Evolutionary conservation across 495 filamentous ascomycete species (phyloP), one percentile per base, ranked within the genome.

Genomic region (Xylaria castorea): DNA sequence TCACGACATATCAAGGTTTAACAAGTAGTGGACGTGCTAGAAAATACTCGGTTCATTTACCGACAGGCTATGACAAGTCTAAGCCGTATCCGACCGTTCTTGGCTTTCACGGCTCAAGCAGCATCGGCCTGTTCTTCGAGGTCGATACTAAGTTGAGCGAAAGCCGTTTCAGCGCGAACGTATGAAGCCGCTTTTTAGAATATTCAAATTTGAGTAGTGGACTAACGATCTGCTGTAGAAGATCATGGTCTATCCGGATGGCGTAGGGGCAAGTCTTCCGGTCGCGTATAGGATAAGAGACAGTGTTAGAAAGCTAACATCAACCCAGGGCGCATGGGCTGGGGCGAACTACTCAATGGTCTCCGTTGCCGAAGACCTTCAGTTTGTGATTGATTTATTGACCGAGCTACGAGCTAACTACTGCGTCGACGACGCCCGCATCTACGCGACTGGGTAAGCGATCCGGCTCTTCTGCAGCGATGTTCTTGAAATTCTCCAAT

Each of bases 351-450:
- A 79, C 71, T 80, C 78, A 20, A 57, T 73, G 71, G 68, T 75
- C 42, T 77, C 77, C 16, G 82, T 81, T 0, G 75, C 76, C 12
- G 82, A 87, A 48, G 85, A 86, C 70, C 76, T 86, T 25, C 81
- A 83, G 27, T 87, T 86, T 74, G 84, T 81, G 8, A 73, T 78
- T 16, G 86, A 87, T 25, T 80, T 89, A 32, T 78, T 90, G 51
- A 75, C 75, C 22, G 75, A 85, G 38, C 60, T 89, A 16, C 76
- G 81, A 48, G 72, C 69, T 18, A 75, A 76, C 3, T 86, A 87
- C 72, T 89, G 87, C 75, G 81, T 89, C 72, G 88, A 90, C 62
- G 71, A 81, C 4, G 71, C 72, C 22, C 83, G 85, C 12, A 79
- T 89, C 68, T 90, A 88, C 71, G 85, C 87, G 0, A 84, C 83